A percentile compares a stretch with the other conserved stretches of the same genome.
Conservation (phyloP, 192 early-diverging fungal genomes). For the Globomyces pollinis-pini region DNA sequence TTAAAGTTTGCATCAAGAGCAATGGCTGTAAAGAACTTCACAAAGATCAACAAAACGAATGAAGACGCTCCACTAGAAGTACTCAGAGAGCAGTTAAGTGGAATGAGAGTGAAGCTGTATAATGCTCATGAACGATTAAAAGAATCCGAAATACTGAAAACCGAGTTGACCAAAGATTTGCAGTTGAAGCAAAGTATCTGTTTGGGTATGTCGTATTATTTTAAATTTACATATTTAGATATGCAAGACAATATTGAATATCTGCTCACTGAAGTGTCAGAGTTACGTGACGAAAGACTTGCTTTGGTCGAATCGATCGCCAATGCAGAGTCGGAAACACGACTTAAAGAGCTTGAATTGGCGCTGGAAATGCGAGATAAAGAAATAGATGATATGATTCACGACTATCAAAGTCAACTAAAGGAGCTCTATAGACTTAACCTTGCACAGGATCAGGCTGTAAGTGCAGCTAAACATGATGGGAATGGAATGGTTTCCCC, state of each 20-base stretch:
- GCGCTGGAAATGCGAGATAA: not conserved
- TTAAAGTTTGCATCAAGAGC: slow-evolving; percentile 63
- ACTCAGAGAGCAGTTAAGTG: not conserved
- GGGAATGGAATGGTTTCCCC: not conserved
- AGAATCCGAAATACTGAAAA: not conserved
- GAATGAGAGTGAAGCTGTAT: not conserved
- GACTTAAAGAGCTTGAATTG: not conserved
- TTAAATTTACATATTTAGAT: no score
- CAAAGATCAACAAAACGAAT: slow-evolving; percentile 48
- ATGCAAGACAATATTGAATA: not conserved
- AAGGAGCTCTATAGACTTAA: not conserved
- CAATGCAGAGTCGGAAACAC: not conserved
- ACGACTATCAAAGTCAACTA: slow-evolving; percentile 1
- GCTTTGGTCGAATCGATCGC: not conserved
- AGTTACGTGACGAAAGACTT: slow-evolving; percentile 2
- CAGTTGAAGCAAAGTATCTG: not conserved
- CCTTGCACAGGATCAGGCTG: no score
- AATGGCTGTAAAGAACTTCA: slow-evolving; percentile 76
- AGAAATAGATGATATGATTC: not conserved
- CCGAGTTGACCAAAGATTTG: not conserved
- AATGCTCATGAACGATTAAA: not conserved
- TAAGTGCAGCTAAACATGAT: not conserved
- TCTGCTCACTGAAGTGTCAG: not conserved
- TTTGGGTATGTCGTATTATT: no score
- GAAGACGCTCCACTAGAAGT: not conserved